A percentile compares a stretch with the other conserved stretches of the same genome.
Evolutionary conservation across 441 rosid genomes (phyloP).

Genomic region (Macaranga tanarius): DNA sequence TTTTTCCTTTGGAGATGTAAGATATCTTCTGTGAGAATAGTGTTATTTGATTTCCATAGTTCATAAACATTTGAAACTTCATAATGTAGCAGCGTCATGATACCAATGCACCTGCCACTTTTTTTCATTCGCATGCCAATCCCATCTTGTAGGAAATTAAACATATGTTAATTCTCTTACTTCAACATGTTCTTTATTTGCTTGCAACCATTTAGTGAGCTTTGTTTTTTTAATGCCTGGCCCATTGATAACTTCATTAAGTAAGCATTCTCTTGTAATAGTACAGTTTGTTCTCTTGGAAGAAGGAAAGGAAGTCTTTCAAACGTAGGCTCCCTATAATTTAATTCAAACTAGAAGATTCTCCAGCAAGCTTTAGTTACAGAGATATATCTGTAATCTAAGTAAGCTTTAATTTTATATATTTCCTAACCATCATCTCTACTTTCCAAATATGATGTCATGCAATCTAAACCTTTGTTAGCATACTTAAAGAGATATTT

Average conservation of each 20-base stretch:
- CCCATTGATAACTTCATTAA: background rate
- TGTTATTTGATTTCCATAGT: background rate
- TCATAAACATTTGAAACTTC: background rate
- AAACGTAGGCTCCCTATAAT: constrained; percentile 12
- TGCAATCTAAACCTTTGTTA: background rate
- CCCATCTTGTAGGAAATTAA: background rate
- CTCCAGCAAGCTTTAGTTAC: background rate
- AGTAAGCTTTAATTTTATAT: background rate
- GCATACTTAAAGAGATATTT: background rate
- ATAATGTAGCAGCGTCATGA: background rate
- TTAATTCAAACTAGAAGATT: constrained; percentile 22
- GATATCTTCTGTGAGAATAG: background rate
- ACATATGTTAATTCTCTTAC: background rate
- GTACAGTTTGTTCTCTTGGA: constrained; percentile 2
- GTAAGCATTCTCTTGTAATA: background rate
- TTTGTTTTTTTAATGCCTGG: background rate
- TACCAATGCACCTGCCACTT: background rate
- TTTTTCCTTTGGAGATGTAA: background rate
- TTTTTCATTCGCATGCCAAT: background rate
- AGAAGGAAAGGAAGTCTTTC: constrained; percentile 13
- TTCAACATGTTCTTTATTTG: background rate
- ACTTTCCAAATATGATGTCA: background rate
- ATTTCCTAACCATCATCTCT: background rate
- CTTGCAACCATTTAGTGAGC: background rate
- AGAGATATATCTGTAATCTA: background rate